Evolutionary conservation across 1,284 basidiomycete genomes (phyloP), one percentile per base, ranked within the genome.

Genomic region (Athelia psychrophila): DNA sequence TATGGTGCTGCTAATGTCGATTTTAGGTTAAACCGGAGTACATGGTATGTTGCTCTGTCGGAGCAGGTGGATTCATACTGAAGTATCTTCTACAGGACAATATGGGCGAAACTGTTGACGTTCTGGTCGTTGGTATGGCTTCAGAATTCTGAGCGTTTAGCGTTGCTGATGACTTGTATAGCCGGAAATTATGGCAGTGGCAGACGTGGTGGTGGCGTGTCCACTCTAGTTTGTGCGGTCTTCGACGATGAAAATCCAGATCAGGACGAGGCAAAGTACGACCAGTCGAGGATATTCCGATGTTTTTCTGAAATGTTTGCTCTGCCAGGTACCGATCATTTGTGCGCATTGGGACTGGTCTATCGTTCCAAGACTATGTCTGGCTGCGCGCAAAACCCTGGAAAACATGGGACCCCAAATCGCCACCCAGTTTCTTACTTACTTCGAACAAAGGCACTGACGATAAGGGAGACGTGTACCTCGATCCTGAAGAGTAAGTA

Each of bases 21-120:
- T 50, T 38, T 23, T 19, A 84, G 81, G 81, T 95, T 33, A 98
- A 97, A 66, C 95, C 95, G 5, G 95, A 97, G 64, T 95, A 94
- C 60, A 93, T 94, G 86, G 91, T 91, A 58, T 65, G 13, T 10
- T 18, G 25, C 10, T 20, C 49, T 24, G 47, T 13, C 27, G 30
- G 25, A 38, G 32, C 24, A 50, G 38, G 13, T 25, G 45, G 10
- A 48, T 36, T 19, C 42, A 44, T 35, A 51, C 22, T 13, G 36
- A 23, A 47, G 50, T 53, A 54, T 58, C 47, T 35, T 10, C 2
- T 51, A 19, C 56, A 92, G 88, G 91, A 93, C 56, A 88, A 91
- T 57, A 84, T 93, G 80, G 89, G 89, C 8, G 90, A 95, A 71
- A 94, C 91, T 0, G 84, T 94, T 2, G 95, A 96, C 57, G 80